Conservation (phyloP, 768 basidiomycete species). For the Suillus tomentosus region DNA sequence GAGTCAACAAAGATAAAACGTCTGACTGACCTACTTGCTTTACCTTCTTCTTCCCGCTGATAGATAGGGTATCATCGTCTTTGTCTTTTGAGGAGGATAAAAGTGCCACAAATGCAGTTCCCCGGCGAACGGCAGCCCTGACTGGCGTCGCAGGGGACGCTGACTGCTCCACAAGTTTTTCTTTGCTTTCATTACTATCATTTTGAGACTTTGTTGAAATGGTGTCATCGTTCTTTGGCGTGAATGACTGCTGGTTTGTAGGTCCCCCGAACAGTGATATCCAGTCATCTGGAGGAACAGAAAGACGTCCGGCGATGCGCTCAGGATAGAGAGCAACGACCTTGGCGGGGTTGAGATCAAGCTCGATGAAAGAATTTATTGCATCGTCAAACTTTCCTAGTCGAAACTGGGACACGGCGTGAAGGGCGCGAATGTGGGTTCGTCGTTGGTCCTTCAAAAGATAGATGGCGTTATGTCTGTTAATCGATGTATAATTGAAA, state of each 20-base stretch:
- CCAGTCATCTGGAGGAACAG: constrained; percentile 71
- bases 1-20: constrained; percentile 16
- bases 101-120: constrained; percentile 59
- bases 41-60: constrained; percentile 39
- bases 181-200: constrained; percentile 24
- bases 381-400: constrained; percentile 71
- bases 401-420: constrained; percentile 79
- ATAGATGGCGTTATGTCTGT: constrained; percentile 12
- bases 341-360: constrained; percentile 92
- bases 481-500: constrained; percentile 2
- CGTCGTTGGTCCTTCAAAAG: constrained; percentile 51
- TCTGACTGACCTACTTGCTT: constrained; percentile 34
- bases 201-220: constrained; percentile 30
- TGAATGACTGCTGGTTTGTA: constrained; percentile 25
- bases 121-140: constrained; percentile 37
- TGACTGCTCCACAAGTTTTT: constrained; percentile 34
- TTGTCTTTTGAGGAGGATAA: constrained; percentile 37
- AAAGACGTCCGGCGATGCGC: constrained; percentile 74
- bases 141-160: constrained; percentile 43
- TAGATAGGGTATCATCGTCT: constrained; percentile 67
- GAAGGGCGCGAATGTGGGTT: constrained; percentile 65
- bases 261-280: constrained; percentile 85
- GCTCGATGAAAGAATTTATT: constrained; percentile 83
- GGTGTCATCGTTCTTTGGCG: constrained; percentile 27
- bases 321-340: constrained; percentile 90